Evolutionary conservation across 2,329 filamentous ascomycete species (phyloP), one percentile per base, ranked within the genome.

Genomic region (Penicillium sp.): DNA sequence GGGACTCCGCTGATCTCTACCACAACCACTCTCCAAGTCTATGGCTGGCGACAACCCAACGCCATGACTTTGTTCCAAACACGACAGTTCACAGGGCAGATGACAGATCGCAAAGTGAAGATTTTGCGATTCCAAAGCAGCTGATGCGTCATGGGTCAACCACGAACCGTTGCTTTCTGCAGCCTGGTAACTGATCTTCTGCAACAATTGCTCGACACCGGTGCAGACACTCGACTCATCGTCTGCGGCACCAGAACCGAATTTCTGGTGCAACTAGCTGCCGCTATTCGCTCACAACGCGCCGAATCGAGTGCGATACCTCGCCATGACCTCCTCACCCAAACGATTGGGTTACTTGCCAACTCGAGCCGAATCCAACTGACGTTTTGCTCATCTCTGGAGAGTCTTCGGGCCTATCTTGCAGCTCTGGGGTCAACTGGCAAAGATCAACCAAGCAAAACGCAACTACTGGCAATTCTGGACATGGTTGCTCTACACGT

Each of bases 401-500:
- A 88, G 20, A 85, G 89, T 68, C 81, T 96, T 6, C 86, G 90
- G 48, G 89, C 89, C 31, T 89, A 87, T 63, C 78, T 96, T 16
- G 78, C 87, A 38, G 78, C 82, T 46, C 80, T 83, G 30, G 41
- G 16, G 16, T 2, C 9, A 8, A 14, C 40, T 31, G 24, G 39
- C 5, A 40, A 50, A 36, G 36, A 49, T 2, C 46, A 24, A 6
- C 42, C 14, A 18, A 41, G 11, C 8, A 44, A 11, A 38, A 22
- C 46, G 30, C 20, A n/a, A 41, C 51, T 70, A n/a, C 61, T 78
- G 48, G 69, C 68, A 5, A 65, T 79, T 28, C 57, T 77, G 30
- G 69, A 76, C 48, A 60, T 71, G 39, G 50, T 78, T 25, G 66
- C 68, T 50, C 60, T 77, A 40, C 76, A 79, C 65, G 60, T 61